Base-by-base conservation (phyloP, 345 rosid genomes). In the Citrus unshiu region DNA sequence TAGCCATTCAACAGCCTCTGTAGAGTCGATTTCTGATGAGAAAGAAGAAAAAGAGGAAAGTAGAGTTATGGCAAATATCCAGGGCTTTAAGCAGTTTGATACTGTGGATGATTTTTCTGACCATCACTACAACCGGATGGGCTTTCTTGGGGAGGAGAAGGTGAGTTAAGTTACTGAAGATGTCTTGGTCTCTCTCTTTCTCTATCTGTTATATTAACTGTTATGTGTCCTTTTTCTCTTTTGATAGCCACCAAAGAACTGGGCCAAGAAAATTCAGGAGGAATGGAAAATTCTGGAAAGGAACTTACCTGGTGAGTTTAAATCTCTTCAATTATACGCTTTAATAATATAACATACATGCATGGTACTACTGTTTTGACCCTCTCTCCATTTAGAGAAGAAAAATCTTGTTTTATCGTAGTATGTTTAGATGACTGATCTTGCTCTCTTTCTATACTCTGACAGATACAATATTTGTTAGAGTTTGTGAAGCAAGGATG, bases 401-500 rank as follows among this genome's bases (percentile, higher is more conserved):
- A 37, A 46, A 18, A 32, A 19, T 62, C 51, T 32, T 61, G 40
- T 30, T 43, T 32, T 54, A 37, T 9, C 14, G 14, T 70, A 8
- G 30, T 60, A 65, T 75, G 35, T 34, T 75, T 75, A 30, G n/a
- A 14, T 76, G 40, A 68, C 32, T 43, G 9, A 49, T 61, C 39
- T 54, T 32, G 30, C 34, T 39, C 16, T 70, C 49, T 18, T 40
- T 14, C 51, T 73, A 14, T 78, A 19, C 21, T 56, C 72, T 8
- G 13, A 21, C 87, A 89, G 91, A 85, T 22, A 81, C 89, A 21
- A 90, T 90, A 73, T 86, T 73, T 66, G 93, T 90, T 49, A 83
- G 93, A 83, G 91, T 87, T 49, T 88, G 72, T 78, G 91, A 88
- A 84, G 49, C 86, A 59, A 84, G 90, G 83, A 90, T 90, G 88